Percentiles rank a stretch among this genome's conserved stretches.
Conservation (phyloP, 2,329 filamentous ascomycete species). For the Gaeumannomyces sp. region DNA sequence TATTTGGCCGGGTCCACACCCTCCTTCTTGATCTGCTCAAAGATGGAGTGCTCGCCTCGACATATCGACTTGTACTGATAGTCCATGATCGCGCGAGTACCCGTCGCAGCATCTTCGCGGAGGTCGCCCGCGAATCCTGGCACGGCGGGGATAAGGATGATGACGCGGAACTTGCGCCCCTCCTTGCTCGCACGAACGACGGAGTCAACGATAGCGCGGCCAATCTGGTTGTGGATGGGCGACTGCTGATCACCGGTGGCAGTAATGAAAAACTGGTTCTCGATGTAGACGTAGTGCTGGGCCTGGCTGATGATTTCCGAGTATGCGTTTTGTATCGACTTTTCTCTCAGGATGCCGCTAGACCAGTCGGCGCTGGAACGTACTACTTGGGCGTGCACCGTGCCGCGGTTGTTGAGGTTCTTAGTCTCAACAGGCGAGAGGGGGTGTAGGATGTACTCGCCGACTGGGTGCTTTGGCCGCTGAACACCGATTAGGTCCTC, state of each 20-base stretch:
- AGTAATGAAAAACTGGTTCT: conserved; percentile 98
- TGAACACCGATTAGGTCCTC: conserved; percentile 87
- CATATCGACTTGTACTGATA: conserved; percentile 97
- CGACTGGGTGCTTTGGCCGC: conserved; percentile 80
- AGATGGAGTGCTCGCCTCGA: conserved; percentile 87
- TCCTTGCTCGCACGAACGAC: conserved; percentile 76
- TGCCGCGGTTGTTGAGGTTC: conserved; percentile 58
- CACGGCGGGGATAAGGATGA: conserved; percentile 83
- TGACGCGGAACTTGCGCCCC: conserved; percentile 80
- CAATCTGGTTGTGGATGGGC: conserved; percentile 84
- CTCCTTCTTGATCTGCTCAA: conserved; percentile 63
- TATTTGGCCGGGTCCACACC: conserved; percentile 74
- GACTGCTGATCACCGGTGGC: conserved; percentile 83
- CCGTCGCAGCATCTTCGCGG: conserved; percentile 71
- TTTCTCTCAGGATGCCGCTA: conserved; percentile 77
- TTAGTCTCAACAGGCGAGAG: conserved; percentile 63
- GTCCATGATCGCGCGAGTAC: conserved; percentile 94
- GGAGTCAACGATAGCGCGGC: conserved; percentile 84
- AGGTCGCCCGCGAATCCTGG: conserved; percentile 93
- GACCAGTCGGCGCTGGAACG: conserved; percentile 91
- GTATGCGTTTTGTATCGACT: conserved; percentile 85
- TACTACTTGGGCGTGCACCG: conserved; percentile 77
- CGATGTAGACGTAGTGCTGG: conserved; percentile 92
- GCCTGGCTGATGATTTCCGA: conserved; percentile 78
- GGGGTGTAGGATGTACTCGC: conserved; percentile 80